Base-by-base conservation (phyloP, 768 basidiomycete genomes). In the Galerina sulciceps region DNA sequence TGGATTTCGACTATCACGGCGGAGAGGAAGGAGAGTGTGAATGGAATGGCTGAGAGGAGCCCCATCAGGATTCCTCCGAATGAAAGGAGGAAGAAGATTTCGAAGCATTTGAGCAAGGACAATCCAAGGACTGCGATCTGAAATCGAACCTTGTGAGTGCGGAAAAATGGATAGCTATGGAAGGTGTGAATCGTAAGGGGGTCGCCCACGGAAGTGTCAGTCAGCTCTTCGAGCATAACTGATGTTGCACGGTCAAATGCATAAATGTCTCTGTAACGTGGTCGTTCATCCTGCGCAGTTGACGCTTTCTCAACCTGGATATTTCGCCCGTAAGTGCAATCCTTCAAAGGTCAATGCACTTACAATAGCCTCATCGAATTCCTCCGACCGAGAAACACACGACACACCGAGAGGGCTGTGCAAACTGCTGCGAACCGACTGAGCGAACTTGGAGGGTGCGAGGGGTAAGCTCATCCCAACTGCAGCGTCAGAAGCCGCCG, bases 401-500 rank as follows among this genome's bases (percentile, higher is more conserved):
- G 20, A 51, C 6, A 51, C 49, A 15, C 49, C 49, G 13, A 51
- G 20, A 2, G 49, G 49, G n/a, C 26, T 44, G 17, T 40, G 42
- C n/a, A 54, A 17, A 26, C 38, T 36, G 43, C 40, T 51, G 15
- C 56, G 42, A 11, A 51, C 41, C 56, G 41, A 34, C 23, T 44
- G 31, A 23, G 56, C 40, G 36, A 55, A 36, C 22, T 47, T 57
- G 15, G 34, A 22, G 11, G 64, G 57, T 18, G 47, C 52, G n/a
- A 42, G 36, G 1, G 53, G 34, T 17, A 73, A 57, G 35, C 66
- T 59, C 67, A 72, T 53, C 13, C 69, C 72, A 10, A 71, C 54
- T 1, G 69, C 70, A 6, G 46, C 26, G 45, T 70, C 69, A 13
- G 65, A 66, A 15, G 47, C 49, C 1, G 47, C 18, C 9, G 64